Conservation (phyloP, 1,284 basidiomycete species). For the Cryptococcus depauperatus region DNA sequence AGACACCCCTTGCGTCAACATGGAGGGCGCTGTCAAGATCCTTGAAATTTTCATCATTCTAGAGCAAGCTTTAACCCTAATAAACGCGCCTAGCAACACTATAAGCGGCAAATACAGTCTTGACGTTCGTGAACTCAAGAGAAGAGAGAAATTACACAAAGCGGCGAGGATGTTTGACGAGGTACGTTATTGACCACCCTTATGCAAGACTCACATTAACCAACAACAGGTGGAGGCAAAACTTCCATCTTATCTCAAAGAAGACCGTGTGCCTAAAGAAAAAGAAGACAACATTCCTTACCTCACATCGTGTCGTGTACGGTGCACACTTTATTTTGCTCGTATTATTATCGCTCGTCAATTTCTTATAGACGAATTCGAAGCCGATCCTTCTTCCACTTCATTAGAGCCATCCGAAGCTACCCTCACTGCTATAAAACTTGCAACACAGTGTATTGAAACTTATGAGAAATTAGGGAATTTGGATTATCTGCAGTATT, state of each 20-base stretch:
- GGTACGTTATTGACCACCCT: not conserved
- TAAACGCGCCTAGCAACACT: constrained; percentile 8
- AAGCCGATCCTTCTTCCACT: not conserved
- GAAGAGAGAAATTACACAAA: constrained; percentile 2
- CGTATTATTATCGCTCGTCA: constrained; percentile 11
- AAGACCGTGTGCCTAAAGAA: not conserved
- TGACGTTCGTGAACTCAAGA: not conserved
- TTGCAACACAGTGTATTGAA: constrained; percentile 6
- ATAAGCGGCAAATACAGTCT: constrained; percentile 6
- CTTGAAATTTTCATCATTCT: constrained; percentile 10
- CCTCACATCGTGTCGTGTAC: constrained; percentile 5
- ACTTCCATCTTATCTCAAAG: constrained; percentile 7
- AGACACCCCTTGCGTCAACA: constrained; percentile 6
- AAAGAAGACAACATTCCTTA: constrained; percentile 2
- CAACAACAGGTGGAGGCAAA: constrained; percentile 6
- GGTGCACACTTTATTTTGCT: constrained; percentile 7
- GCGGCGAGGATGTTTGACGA: constrained; percentile 7
- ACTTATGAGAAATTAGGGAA: constrained; percentile 4
- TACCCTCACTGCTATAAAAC: constrained; percentile 3
- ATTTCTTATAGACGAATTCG: constrained; percentile 10
- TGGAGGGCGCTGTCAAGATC: constrained; percentile 8
- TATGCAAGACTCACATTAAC: not conserved
- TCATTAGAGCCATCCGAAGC: constrained; percentile 4
- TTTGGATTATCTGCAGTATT: constrained; percentile 9
- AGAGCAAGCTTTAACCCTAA: constrained; percentile 10